A percentile compares a stretch with the other conserved stretches of the same genome.
Conservation (phyloP, 768 basidiomycete genomes). For the Crucibulum laeve region DNA sequence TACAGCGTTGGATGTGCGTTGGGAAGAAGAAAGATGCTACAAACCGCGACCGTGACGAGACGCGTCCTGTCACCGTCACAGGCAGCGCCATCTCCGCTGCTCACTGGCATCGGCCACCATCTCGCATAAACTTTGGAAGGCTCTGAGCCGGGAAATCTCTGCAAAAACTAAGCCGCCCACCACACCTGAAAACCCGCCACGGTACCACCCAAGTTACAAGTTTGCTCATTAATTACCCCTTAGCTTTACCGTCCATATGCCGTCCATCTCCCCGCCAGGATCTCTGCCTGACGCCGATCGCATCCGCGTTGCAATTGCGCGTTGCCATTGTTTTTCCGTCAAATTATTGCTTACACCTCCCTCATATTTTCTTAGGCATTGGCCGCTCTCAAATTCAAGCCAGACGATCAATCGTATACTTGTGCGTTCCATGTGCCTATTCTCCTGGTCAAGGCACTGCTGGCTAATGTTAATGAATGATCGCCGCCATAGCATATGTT, state of each 20-base stretch:
- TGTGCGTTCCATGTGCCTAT: conserved; percentile 22
- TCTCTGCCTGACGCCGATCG: conserved; percentile 22
- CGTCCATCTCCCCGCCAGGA: too few species aligned
- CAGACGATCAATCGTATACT: conserved; percentile 31
- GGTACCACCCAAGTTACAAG: too few species aligned
- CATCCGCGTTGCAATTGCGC: conserved; percentile 38
- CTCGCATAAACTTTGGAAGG: too few species aligned
- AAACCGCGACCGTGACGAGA: not conserved
- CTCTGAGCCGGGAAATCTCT: too few species aligned
- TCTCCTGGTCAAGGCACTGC: not conserved
- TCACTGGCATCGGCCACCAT: too few species aligned
- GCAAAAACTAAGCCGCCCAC: too few species aligned
- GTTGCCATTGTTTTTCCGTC: conserved; percentile 8
- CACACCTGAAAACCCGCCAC: too few species aligned
- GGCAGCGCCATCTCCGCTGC: too few species aligned
- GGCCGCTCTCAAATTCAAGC: conserved; percentile 40
- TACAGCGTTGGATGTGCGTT: not conserved
- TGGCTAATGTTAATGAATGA: not conserved
- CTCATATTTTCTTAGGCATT: conserved; percentile 31
- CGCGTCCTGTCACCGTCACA: conserved; percentile 1
- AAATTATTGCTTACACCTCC: not conserved
- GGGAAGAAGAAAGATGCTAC: not conserved
- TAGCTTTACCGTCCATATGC: too few species aligned
- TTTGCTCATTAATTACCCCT: too few species aligned
- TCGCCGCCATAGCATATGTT: conserved; percentile 32